Conservation (phyloP, 768 basidiomycete genomes). For the Coprinellus micaceus region DNA sequence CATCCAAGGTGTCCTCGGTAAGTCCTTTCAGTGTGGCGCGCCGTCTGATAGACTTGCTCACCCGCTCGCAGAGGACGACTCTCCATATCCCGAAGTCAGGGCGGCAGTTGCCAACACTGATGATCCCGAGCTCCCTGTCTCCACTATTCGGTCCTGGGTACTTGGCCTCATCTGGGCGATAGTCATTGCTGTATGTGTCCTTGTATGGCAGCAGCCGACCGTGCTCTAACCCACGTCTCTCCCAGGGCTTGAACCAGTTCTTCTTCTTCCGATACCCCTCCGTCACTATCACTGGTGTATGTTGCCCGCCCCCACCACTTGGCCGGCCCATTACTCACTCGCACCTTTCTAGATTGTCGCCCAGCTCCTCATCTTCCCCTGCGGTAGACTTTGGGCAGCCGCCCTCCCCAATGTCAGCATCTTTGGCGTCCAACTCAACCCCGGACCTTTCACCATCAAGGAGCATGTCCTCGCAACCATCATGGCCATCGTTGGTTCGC, state of each 20-base stretch:
- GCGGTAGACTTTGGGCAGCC: constrained; percentile 57
- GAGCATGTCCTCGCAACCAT: constrained; percentile 68
- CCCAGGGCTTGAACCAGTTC: constrained; percentile 1
- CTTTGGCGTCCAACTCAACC: constrained; percentile 53
- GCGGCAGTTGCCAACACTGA: constrained; percentile 70
- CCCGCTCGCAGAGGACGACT: constrained; percentile 62
- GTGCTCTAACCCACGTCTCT: too few species aligned
- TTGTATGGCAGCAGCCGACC: too few species aligned
- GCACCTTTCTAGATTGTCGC: constrained; percentile 50
- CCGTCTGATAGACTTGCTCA: constrained; percentile 10
- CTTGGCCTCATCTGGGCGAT: constrained; percentile 72
- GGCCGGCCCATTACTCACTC: constrained; percentile 12
- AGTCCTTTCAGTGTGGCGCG: constrained; percentile 27
- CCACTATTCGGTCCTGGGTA: constrained; percentile 65
- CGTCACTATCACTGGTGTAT: constrained; percentile 52
- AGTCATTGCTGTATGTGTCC: constrained; percentile 46
- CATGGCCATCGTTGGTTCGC: constrained; percentile 36
- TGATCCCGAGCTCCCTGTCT: constrained; percentile 57
- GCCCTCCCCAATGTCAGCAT: constrained; percentile 49
- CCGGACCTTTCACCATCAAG: constrained; percentile 72
- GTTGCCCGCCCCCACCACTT: constrained; percentile 11
- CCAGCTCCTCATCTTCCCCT: constrained; percentile 65
- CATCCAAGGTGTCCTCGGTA: constrained; percentile 39
- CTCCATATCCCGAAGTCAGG: constrained; percentile 68
- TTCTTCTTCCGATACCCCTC: constrained; percentile 75